Evolutionary conservation across 257 asterid genomes (phyloP).

Genomic region (Salvia hispanica): DNA sequence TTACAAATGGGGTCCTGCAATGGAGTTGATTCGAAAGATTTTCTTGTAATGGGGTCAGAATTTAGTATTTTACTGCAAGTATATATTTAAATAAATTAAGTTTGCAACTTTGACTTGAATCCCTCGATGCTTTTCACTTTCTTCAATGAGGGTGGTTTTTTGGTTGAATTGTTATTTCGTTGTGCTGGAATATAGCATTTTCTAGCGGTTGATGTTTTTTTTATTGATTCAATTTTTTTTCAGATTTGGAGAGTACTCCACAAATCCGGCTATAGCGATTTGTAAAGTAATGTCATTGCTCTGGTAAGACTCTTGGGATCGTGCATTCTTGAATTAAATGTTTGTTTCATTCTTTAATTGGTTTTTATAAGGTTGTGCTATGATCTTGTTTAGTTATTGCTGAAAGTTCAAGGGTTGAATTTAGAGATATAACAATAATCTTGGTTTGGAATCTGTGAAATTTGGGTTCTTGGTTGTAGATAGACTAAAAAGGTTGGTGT

Average conservation of each 20-base stretch:
- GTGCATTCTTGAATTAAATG: constrained; percentile 2
- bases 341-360: constrained; percentile 22
- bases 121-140: constrained; percentile 28
- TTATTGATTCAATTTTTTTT: constrained; percentile 28
- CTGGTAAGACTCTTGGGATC: constrained; percentile 23
- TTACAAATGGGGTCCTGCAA: constrained; percentile 31
- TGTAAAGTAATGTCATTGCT: constrained; percentile 25
- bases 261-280: constrained; percentile 26
- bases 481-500: constrained; percentile 29
- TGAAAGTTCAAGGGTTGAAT: constrained; percentile 32
- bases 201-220: constrained; percentile 39
- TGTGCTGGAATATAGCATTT: constrained; percentile 27
- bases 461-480: constrained; percentile 16
- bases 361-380: constrained; percentile 9
- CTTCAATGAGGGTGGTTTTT: constrained; percentile 23
- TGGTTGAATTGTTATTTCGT: constrained; percentile 19
- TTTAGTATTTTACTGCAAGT: constrained; percentile 29
- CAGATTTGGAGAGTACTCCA: constrained; percentile 38
- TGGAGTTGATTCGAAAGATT: constrained; percentile 34
- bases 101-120: constrained; percentile 43
- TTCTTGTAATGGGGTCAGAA: constrained; percentile 34
- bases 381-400: constrained; percentile 28
- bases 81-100: constrained; percentile 27
- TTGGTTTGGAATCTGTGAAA: constrained; percentile 19
- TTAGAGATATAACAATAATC: constrained; percentile 27